A percentile compares a stretch with the other conserved stretches of the same genome.
Conservation (phyloP, 257 asterid genomes). For the Rhazya stricta region DNA sequence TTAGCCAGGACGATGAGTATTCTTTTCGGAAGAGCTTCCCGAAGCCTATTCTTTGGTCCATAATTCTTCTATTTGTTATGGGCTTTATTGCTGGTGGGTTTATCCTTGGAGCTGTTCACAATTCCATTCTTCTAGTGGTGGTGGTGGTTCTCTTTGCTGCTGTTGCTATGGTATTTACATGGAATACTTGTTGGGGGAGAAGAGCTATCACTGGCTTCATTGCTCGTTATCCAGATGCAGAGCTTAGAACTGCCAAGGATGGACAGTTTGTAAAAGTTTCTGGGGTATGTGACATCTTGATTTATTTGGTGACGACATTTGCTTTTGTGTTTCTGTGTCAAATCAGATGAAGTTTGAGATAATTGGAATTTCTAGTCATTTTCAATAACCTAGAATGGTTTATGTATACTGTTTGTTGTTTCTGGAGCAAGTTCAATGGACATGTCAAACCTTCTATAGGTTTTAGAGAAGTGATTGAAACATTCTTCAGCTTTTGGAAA, state of each 20-base stretch:
- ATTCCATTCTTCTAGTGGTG: constrained; percentile 58
- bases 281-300: constrained; percentile 48
- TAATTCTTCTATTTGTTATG: constrained; percentile 60
- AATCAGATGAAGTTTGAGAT: not conserved
- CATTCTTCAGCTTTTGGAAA: too few species aligned
- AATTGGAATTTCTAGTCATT: too few species aligned
- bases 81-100: constrained; percentile 74
- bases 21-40: constrained; percentile 64
- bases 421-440: too few species aligned
- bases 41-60: constrained; percentile 52
- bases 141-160: constrained; percentile 54
- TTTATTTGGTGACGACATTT: not conserved
- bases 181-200: constrained; percentile 64
- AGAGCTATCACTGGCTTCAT: constrained; percentile 55
- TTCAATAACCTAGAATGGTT: too few species aligned
- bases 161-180: constrained; percentile 48
- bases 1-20: constrained; percentile 50
- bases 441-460: too few species aligned
- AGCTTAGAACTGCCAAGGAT: constrained; percentile 79
- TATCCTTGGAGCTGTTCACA: constrained; percentile 60
- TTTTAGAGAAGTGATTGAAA: too few species aligned
- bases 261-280: constrained; percentile 86
- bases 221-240: constrained; percentile 51
- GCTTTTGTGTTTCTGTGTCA: not conserved
- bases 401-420: too few species aligned